Evolutionary conservation across 2,329 filamentous ascomycete genomes (phyloP), one percentile per base, ranked within the genome.

Genomic region (Colletotrichum aenigma): DNA sequence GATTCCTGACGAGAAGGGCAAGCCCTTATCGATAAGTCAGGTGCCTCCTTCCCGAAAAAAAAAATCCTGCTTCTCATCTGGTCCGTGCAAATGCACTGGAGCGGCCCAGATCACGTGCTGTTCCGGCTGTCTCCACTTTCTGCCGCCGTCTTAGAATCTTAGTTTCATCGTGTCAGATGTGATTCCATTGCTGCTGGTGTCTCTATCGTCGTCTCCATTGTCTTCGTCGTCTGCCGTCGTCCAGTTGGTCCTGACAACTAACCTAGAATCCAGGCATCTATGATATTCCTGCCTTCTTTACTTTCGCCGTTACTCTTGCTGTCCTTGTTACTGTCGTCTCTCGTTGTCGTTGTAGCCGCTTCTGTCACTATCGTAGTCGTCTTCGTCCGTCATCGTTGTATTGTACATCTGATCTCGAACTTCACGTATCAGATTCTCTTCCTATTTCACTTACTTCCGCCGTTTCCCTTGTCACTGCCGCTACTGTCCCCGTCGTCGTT

Each of bases 241-340:
- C 43, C 43, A 48, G n/a, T 6, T 48, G 7, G n/a, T 13, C 6
- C 3, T 48, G 6, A 48, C 1, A 2, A 21, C 4, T 1, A 21
- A n/a, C n/a, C 43, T 48, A n/a, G 6, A 21, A 10, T 12, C 3
- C 6, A 21, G 43, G 10, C 43, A 52, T 1, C 0, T 24, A 52
- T 9, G 6, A 0, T 21, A 1, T 7, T 7, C 10, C 43, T 52
- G n/a, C 43, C 0, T 21, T 13, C n/a, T 7, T 52, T 0, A 21
- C 10, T 52, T 21, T 52, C 10, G 43, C 3, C 2, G 43, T 52
- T 52, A 10, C 6, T 21, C 43, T 52, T 4, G n/a, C n/a, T 10
- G 43, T 21, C 7, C n/a, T 13, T 52, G 0, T 52, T 13, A 10
- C n/a, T 21, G n/a, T 52, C 10, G n/a, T 52, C n/a, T 52, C n/a